phyloP scores from a whole-genome alignment of 164 flowering plant species.

The Aristolochia fimbriata region DNA sequence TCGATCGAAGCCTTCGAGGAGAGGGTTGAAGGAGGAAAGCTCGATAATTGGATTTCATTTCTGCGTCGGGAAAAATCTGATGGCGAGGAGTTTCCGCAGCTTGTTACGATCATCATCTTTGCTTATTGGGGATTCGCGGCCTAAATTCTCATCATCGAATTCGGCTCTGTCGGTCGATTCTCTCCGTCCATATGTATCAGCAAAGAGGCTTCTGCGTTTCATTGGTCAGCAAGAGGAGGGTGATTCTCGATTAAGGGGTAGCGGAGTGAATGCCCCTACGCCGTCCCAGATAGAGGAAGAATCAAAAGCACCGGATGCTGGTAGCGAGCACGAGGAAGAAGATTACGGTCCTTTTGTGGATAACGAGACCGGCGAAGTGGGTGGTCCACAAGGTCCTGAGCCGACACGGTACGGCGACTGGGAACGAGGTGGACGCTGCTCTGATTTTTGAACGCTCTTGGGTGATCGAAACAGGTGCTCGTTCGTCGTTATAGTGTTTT shows the following conservation, averaged over 20 bases:
- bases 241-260: neutral
- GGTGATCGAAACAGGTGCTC: no score
- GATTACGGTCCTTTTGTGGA: conserved; percentile 17
- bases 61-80: neutral
- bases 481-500: no score
- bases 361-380: conserved; percentile 9
- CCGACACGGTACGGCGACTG: conserved; percentile 31
- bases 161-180: neutral
- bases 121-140: conserved; percentile 1
- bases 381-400: conserved; percentile 14
- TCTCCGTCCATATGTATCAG: neutral
- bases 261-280: neutral
- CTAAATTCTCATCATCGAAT: neutral
- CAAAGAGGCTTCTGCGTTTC: neutral
- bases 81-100: conserved; percentile 16
- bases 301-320: neutral
- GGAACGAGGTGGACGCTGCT: conserved; percentile 64
- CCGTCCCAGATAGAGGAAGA: neutral
- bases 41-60: neutral
- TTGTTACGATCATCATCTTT: conserved; percentile 9
- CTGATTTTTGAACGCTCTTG: conserved; percentile 31
- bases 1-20: no score
- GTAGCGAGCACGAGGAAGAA: neutral
- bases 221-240: neutral
- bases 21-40: no score